These are phyloP conservation scores for Thoreauomyces humboldtii DNA, from an alignment of 192 early-diverging fungal genomes.

Conservation along the genomic window DNA sequence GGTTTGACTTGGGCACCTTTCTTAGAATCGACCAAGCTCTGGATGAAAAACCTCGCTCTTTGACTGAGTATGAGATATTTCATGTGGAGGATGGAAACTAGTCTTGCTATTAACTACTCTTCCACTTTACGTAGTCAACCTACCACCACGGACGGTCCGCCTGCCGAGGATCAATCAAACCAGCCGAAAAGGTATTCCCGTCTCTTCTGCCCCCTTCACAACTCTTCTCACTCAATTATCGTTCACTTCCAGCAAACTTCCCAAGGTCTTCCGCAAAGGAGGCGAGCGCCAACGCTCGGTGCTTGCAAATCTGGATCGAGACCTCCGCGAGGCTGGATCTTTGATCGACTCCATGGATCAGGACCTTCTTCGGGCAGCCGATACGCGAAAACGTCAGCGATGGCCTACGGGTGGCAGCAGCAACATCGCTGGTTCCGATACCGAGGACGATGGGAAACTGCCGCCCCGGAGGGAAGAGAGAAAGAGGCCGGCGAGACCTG, in stretches of 20 bases:
- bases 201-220: too few species aligned
- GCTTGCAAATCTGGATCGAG: constrained; percentile 22
- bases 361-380: constrained; percentile 16
- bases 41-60: too few species aligned
- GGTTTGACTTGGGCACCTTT: too few species aligned
- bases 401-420: not conserved
- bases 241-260: constrained; percentile 29
- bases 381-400: not conserved
- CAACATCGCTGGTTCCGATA: not conserved
- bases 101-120: too few species aligned
- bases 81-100: too few species aligned
- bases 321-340: constrained; percentile 25
- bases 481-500: too few species aligned
- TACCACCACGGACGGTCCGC: not conserved
- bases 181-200: not conserved
- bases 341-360: constrained; percentile 27
- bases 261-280: constrained; percentile 18
- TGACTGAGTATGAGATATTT: too few species aligned
- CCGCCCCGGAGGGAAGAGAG: too few species aligned
- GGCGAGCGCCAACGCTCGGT: constrained; percentile 14
- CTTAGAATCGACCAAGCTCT: too few species aligned
- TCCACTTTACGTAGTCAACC: too few species aligned
- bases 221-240: too few species aligned
- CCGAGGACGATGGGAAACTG: constrained; percentile 1
- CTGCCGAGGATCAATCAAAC: not conserved